Evolutionary conservation across 2,329 filamentous ascomycete species (phyloP).

Genomic region (Drechslerella coelobrocha): DNA sequence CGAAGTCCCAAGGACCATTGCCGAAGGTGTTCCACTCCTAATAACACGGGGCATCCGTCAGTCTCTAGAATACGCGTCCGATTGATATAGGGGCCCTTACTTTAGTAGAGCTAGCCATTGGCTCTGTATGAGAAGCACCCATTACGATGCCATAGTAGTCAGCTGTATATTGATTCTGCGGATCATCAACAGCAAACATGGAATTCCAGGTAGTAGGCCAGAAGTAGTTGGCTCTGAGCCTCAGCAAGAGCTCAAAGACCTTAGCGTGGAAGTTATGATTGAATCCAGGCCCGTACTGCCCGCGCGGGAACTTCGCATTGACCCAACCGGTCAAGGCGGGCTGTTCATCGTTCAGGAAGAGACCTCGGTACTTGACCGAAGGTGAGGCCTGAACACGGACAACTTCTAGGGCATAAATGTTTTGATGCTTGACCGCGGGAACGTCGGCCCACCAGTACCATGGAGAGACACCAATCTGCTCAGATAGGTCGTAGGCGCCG

Average conservation of each 20-base stretch:
- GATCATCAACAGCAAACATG: slow-evolving; percentile 76
- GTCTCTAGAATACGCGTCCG: slow-evolving; percentile 53
- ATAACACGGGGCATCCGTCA: not conserved
- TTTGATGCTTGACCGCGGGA: slow-evolving; percentile 62
- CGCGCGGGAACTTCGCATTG: slow-evolving; percentile 63
- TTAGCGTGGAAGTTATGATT: slow-evolving; percentile 71
- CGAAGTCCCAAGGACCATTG: slow-evolving; percentile 72
- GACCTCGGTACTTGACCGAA: slow-evolving; percentile 71
- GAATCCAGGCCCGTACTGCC: slow-evolving; percentile 60
- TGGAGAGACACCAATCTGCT: slow-evolving; percentile 75
- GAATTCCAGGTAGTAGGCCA: slow-evolving; percentile 76
- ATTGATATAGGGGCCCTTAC: slow-evolving; percentile 58
- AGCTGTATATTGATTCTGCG: slow-evolving; percentile 71
- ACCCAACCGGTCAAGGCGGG: slow-evolving; percentile 73
- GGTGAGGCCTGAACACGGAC: slow-evolving; percentile 68
- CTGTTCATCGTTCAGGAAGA: slow-evolving; percentile 75
- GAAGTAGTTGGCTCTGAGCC: slow-evolving; percentile 74
- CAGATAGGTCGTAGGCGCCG: slow-evolving; percentile 73
- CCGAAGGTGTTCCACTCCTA: slow-evolving; percentile 61
- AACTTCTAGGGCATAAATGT: slow-evolving; percentile 65
- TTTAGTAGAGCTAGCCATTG: slow-evolving; percentile 69
- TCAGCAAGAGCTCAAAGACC: slow-evolving; percentile 74
- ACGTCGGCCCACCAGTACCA: slow-evolving; percentile 75
- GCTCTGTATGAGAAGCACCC: slow-evolving; percentile 75
- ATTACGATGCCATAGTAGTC: slow-evolving; percentile 78